These are phyloP conservation scores for Thuidium tamariscinum DNA, from an alignment of 225 moss, liverwort and hornwort species.

Conservation along the genomic window DNA sequence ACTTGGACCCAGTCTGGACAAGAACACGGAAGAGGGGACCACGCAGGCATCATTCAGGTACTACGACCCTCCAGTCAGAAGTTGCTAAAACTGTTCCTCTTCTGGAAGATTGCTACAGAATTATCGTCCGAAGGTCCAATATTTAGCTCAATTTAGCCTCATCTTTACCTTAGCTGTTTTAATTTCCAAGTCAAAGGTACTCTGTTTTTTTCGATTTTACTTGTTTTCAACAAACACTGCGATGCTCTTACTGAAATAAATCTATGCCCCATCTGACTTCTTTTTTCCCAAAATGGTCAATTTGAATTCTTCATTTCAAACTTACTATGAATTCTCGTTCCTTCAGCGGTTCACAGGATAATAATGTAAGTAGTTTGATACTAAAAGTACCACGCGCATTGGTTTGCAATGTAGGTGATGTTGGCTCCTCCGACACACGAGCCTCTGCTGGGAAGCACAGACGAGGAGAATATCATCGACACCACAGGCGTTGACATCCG, in stretches of 20 bases:
- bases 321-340: neutral
- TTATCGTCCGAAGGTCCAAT: too few species aligned
- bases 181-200: neutral
- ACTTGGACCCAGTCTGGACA: conserved; percentile 60
- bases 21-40: conserved; percentile 82
- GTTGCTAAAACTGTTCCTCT: neutral
- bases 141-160: neutral
- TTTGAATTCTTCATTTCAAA: neutral
- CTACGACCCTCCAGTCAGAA: neutral
- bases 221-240: neutral
- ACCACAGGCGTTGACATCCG: conserved; percentile 75
- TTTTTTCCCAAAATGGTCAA: neutral
- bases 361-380: neutral
- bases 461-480: conserved; percentile 84
- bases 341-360: neutral
- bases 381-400: neutral
- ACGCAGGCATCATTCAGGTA: conserved; percentile 90
- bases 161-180: neutral
- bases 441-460: conserved; percentile 62
- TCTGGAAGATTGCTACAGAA: neutral
- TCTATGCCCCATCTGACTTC: too few species aligned
- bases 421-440: conserved; percentile 69
- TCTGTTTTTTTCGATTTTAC: neutral
- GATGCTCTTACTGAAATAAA: neutral
- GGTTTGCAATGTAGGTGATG: conserved; percentile 48